Percentiles rank a stretch among this genome's conserved stretches.
Evolutionary conservation across 805 yeast genomes (phyloP).

Genomic region (Scheffersomyces coipomensis): DNA sequence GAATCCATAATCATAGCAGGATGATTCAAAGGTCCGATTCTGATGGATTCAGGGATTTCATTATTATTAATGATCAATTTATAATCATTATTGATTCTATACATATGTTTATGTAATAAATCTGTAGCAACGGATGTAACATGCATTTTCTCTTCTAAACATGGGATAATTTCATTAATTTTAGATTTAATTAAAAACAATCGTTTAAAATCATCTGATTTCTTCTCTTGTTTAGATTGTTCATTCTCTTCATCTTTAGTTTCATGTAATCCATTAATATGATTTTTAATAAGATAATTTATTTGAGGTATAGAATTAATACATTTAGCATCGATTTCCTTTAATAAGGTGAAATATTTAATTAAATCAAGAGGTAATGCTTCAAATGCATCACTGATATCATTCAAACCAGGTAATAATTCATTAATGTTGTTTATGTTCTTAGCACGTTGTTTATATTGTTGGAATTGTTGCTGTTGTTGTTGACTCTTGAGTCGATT

Average conservation of each 20-base stretch:
- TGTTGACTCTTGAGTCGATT: conserved; percentile 9
- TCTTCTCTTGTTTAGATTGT: not conserved
- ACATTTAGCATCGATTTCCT: conserved; percentile 95
- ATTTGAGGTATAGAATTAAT: conserved; percentile 70
- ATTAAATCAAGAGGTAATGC: conserved; percentile 84
- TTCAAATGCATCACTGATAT: conserved; percentile 85
- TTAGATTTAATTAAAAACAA: conserved; percentile 42
- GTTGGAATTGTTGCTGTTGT: conserved; percentile 23
- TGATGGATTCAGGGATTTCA: conserved; percentile 79
- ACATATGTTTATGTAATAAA: conserved; percentile 62
- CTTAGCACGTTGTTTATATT: conserved; percentile 32
- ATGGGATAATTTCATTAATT: conserved; percentile 76
- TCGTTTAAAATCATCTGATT: conserved; percentile 21
- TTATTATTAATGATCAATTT: conserved; percentile 64
- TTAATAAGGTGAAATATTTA: conserved; percentile 80
- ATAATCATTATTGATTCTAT: conserved; percentile 77
- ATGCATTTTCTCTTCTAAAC: conserved; percentile 95
- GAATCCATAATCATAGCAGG: conserved; percentile 81
- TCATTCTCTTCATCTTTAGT: conserved; percentile 1
- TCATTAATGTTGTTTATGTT: conserved; percentile 34
- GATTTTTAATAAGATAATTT: conserved; percentile 52
- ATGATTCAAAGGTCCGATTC: conserved; percentile 79
- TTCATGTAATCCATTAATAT: conserved; percentile 22
- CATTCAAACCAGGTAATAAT: conserved; percentile 79
- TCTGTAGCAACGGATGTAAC: conserved; percentile 91